Evolutionary conservation across 192 early-diverging fungal species (phyloP).

Genomic region (Chytriomyces sp.): DNA sequence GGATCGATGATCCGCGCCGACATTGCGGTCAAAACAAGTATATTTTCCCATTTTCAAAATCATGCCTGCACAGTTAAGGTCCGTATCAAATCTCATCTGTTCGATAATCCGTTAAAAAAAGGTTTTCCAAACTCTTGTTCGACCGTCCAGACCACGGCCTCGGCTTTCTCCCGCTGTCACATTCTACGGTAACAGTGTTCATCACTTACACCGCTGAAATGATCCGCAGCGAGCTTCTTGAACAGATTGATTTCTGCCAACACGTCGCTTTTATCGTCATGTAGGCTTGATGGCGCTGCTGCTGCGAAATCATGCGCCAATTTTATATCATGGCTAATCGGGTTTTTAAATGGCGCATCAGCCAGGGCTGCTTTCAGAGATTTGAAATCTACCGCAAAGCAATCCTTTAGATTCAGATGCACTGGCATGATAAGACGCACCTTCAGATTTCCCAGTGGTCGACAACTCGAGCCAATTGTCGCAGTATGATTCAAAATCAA

Average conservation of each 20-base stretch:
- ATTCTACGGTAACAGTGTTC: not conserved
- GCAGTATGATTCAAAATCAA: slow-evolving; percentile 57
- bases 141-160: slow-evolving; percentile 30
- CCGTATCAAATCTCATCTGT: not conserved
- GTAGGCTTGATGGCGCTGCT: not conserved
- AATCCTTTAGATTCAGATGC: not conserved
- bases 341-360: slow-evolving; percentile 1
- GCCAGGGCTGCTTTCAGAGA: not conserved
- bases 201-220: not conserved
- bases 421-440: slow-evolving; percentile 18
- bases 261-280: slow-evolving; percentile 24
- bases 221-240: slow-evolving; percentile 32
- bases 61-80: too few species aligned
- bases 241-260: slow-evolving; percentile 44
- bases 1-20: too few species aligned
- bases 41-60: too few species aligned
- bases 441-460: slow-evolving; percentile 51
- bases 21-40: too few species aligned
- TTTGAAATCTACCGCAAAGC: not conserved
- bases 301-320: not conserved
- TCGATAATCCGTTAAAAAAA: slow-evolving; percentile 19
- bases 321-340: not conserved
- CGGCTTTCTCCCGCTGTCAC: not conserved
- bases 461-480: slow-evolving; percentile 54
- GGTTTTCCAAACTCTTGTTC: slow-evolving; percentile 2